These are phyloP conservation scores for Tylopilus vinaceipallidus DNA, from an alignment of 768 basidiomycete species.

Conservation along the genomic window DNA sequence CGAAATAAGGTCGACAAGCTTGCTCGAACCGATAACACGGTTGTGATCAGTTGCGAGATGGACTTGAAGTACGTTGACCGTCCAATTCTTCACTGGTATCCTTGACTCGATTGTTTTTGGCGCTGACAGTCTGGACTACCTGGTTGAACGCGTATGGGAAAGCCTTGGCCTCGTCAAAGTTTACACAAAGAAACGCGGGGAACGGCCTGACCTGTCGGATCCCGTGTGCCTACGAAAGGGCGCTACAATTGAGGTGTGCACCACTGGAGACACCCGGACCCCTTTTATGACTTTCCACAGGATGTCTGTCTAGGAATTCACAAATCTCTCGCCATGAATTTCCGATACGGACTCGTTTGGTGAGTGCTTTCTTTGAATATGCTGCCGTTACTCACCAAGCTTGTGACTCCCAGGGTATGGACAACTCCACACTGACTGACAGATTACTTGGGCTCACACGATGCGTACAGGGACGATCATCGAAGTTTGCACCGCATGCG, in stretches of 20 bases:
- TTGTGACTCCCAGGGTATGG: constrained; percentile 26
- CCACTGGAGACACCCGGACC: background rate
- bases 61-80: constrained; percentile 67
- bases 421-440: background rate
- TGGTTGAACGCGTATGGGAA: constrained; percentile 78
- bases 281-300: constrained; percentile 35
- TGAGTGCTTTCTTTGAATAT: constrained; percentile 34
- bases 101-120: constrained; percentile 6
- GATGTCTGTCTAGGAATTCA: constrained; percentile 93
- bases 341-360: constrained; percentile 95
- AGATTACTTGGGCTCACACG: background rate
- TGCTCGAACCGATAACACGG: constrained; percentile 74
- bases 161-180: constrained; percentile 82
- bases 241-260: constrained; percentile 81
- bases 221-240: constrained; percentile 90
- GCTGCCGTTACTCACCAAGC: constrained; percentile 1
- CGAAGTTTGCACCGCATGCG: constrained; percentile 90
- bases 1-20: constrained; percentile 65
- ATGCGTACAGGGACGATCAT: constrained; percentile 74
- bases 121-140: constrained; percentile 56
- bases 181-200: constrained; percentile 98
- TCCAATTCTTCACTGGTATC: background rate
- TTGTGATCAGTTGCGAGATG: constrained; percentile 98
- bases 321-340: constrained; percentile 83
- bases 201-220: constrained; percentile 85